phyloP scores from a whole-genome alignment of 2,329 filamentous ascomycete genomes.

The Penicillium sp. region DNA sequence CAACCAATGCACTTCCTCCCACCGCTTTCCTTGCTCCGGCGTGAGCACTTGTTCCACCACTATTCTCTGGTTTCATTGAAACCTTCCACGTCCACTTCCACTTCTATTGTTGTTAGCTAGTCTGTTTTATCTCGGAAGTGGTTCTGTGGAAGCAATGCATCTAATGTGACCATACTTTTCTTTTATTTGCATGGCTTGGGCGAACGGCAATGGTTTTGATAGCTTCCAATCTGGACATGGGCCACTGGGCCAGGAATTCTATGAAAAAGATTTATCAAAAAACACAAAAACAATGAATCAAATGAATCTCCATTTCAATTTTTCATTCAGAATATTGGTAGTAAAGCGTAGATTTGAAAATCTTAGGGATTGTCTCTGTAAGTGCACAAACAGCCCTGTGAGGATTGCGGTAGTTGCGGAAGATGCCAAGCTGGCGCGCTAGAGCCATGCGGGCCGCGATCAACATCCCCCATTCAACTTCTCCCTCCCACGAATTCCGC shows the following conservation, averaged over 20 bases:
- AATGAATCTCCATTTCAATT: background rate
- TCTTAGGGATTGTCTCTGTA: background rate
- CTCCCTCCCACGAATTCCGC: constrained; percentile 11
- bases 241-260: constrained; percentile 2
- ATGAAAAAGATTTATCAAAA: background rate
- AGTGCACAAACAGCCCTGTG: background rate
- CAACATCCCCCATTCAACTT: constrained; percentile 5
- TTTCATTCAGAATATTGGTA: background rate
- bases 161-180: constrained; percentile 5
- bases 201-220: constrained; percentile 23
- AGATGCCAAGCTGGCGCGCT: constrained; percentile 14
- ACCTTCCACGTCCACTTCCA: background rate
- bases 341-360: background rate
- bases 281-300: background rate
- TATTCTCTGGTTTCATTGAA: background rate
- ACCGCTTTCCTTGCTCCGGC: constrained; percentile 41
- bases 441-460: constrained; percentile 11
- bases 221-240: constrained; percentile 14
- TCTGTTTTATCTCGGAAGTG: constrained; percentile 5
- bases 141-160: constrained; percentile 9
- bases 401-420: constrained; percentile 9
- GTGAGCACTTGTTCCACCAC: constrained; percentile 3
- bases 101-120: constrained; percentile 2
- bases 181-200: constrained; percentile 28
- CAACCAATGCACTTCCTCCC: constrained; percentile 39